Evolutionary conservation across 768 basidiomycete genomes (phyloP), one percentile per base, ranked within the genome.

Genomic region (Candolleomyces efflorescens): DNA sequence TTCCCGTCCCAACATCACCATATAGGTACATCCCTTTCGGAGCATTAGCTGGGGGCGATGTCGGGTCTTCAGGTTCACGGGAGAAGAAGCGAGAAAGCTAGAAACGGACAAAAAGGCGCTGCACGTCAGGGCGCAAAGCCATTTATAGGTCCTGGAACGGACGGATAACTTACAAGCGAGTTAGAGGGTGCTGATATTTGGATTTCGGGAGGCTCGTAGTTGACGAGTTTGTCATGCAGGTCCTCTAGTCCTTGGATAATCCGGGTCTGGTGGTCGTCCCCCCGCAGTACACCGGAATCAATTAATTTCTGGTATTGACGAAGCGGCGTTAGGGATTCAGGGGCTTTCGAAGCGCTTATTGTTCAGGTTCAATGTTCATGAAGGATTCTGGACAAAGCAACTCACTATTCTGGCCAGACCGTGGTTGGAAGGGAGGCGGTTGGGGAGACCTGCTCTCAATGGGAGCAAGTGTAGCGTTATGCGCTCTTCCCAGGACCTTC

Each of bases 1-100:
- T 98, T 13, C 97, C 96, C 9, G 96, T 97, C 2, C 96, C 96
- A 59, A 99, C 97, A 63, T 94, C 91, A 32, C 96, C 97, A 68
- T 91, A 94, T 18, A 99, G 86, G 74, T 99, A 98, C 27, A 98
- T 79, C 10, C 96, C 93, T 65, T 89, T 90, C 3, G 93, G 94
- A 0, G 82, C 81, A 49, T 78, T 70, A 26, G 77, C 74, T 0
- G 83, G 83, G 7, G 81, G 77, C 27, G 69, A 64, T 13, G 69
- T 67, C 2, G 78, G 76, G 23, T 69, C 55, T 15, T 70, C 65
- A 24, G 69, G 60, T 48, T 77, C 74, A 26, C 75, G 71, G 47
- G 69, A 67, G 60, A 82, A 79, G 39, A 82, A 62, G 54, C 81
- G 79, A 59, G 80, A 75, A 22, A 83, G 61, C 82, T 83, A 59